Base-by-base conservation (phyloP, 225 moss, liverwort and hornwort species). In the Sphagnum contortum region DNA sequence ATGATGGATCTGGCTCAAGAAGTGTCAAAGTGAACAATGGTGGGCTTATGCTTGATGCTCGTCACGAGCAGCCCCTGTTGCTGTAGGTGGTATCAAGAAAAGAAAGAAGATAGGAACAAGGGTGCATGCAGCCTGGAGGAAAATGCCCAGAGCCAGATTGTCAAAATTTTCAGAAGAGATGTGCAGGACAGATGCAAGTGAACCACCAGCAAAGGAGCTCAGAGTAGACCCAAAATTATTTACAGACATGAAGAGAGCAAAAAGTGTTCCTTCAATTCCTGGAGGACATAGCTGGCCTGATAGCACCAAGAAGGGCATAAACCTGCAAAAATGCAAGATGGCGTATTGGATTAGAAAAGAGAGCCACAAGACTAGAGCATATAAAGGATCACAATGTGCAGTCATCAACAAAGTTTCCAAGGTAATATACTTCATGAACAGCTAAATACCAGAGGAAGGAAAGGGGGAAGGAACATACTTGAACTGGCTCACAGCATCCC, bases 221-320 rank as follows among this genome's bases (percentile, higher is more conserved):
- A 61, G 12, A 61, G 29, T 61, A 44, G 61, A 14, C 61, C 61
- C 61, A 4, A 61, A 44, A 61, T 61, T 61, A 61, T 61, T 61
- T 46, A 61, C 29, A 61, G 61, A 61, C 61, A 61, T 61, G 61
- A 61, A 61, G 45, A 61, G 61, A 61, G 61, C 61, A 45, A 61
- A 61, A 6, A 61, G 61, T 44, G 61, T 61, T 14, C 61, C 61
- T 61, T 61, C 61, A 61, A 61, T 61, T 61, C 61, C 61, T 6
- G 61, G 61, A 44, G 61, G 61, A 61, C 61, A 61, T 6, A 61
- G 61, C 5, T 61, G 61, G 3, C 29, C 61, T 47, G 61, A 61
- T 11, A 61, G 61, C 4, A 61, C 61, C 61, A 61, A 47, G 61
- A 61, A 61, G 6, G 61, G 61, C 61, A 61, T 61, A 44, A 61